Evolutionary conservation across 192 early-diverging fungal genomes (phyloP), one percentile per base, ranked within the genome.

Genomic region (Gonapodya sp.): DNA sequence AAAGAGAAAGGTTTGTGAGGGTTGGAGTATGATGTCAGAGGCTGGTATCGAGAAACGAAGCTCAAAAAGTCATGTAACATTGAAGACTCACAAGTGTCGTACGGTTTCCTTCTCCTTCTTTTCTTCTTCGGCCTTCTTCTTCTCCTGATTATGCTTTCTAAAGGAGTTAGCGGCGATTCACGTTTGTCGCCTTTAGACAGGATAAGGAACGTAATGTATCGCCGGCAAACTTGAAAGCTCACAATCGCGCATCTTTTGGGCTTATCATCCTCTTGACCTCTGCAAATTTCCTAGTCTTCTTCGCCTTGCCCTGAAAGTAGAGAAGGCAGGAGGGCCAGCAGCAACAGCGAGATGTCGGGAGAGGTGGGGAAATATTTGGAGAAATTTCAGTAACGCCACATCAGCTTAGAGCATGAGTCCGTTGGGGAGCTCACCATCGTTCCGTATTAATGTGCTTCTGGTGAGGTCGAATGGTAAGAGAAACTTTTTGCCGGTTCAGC

Each of bases 251-350:
- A 86, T 98, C 97, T 35, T 95, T 96, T 34, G 94, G 93, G 79
- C 92, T 93, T 81, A 98, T 89, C 84, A 96, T 94, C 32, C 96
- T 93, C 88, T 98, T 98, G 72, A 96, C 95, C 78, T 92, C 88
- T 35, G 93, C 97, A 86, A 98, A 97, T 90, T 96, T 95, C 87
- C 94, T 92, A 36, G 96, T 97, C 81, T 90, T 93, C 81, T 92
- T 96, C 30, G 94, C 94, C 86, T 97, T 98, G 73, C 93, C 94
- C 95, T 83, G 24, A 8, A 64, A n/a, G n/a, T n/a, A n/a, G n/a
- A n/a, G n/a, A n/a, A n/a, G n/a, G n/a, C n/a, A n/a, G n/a, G n/a
- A n/a, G n/a, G n/a, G n/a, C n/a, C n/a, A n/a, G n/a, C n/a, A n/a
- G n/a, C n/a, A n/a, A n/a, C n/a, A n/a, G n/a, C n/a, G n/a, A n/a